Evolutionary conservation across 2,329 filamentous ascomycete genomes (phyloP).

Genomic region (Calonectria naviculata): DNA sequence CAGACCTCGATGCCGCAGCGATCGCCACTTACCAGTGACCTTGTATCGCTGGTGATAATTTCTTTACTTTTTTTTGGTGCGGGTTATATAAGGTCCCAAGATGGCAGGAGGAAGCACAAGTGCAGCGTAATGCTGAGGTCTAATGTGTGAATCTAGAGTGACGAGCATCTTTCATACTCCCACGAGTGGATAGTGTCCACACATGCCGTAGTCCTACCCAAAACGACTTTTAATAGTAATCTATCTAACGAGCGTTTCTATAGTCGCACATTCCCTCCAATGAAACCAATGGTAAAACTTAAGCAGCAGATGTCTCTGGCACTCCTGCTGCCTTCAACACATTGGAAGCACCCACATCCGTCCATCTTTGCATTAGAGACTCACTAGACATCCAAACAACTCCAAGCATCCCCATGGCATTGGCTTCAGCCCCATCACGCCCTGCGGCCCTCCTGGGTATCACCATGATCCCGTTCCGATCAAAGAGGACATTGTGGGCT

Average conservation of each 20-base stretch:
- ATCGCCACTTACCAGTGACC: background rate
- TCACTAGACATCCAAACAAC: slow-evolving; percentile 41
- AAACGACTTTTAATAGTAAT: background rate
- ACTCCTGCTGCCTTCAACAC: slow-evolving; percentile 22
- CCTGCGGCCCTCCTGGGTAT: slow-evolving; percentile 53
- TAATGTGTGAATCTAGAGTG: background rate
- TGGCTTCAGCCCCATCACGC: slow-evolving; percentile 50
- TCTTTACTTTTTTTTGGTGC: background rate
- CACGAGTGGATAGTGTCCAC: background rate
- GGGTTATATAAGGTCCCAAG: background rate
- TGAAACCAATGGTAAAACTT: background rate
- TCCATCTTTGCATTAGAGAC: slow-evolving; percentile 13
- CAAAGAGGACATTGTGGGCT: slow-evolving; percentile 58
- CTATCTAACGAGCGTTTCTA: background rate
- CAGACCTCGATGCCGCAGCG: background rate
- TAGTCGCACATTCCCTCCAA: background rate
- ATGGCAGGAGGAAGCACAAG: background rate
- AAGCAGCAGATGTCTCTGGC: background rate
- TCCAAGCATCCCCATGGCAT: slow-evolving; percentile 60
- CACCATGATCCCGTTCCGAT: slow-evolving; percentile 57
- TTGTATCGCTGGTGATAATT: background rate
- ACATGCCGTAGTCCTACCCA: background rate
- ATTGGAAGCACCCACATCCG: slow-evolving; percentile 14
- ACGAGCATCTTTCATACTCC: too few species aligned
- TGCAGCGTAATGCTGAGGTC: background rate